phyloP scores from a whole-genome alignment of 139 green algal species.

The Pseudopediastrum boryanum region DNA sequence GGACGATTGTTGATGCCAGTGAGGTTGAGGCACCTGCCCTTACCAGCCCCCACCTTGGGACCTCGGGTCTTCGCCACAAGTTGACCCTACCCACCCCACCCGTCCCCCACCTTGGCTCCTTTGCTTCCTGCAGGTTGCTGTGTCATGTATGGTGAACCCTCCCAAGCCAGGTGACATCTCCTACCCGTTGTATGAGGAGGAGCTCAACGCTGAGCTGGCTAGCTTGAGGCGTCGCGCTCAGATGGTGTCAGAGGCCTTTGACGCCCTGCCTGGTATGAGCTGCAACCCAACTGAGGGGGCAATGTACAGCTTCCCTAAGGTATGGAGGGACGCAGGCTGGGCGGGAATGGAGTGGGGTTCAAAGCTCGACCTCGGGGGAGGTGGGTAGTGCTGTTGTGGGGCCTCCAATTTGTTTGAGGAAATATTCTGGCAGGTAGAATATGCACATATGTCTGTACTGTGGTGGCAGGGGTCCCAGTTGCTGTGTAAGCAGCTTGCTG shows the following conservation, averaged over 20 bases:
- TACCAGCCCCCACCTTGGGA: background rate
- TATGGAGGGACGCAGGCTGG: no score
- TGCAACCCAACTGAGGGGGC: slow-evolving; percentile 70
- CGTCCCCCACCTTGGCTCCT: slow-evolving; percentile 84
- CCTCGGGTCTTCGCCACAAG: no score
- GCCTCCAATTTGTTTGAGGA: no score
- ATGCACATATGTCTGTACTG: no score
- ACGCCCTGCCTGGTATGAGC: slow-evolving; percentile 74
- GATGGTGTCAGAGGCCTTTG: slow-evolving; percentile 83
- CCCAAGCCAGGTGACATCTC: slow-evolving; percentile 73
- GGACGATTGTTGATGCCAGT: no score
- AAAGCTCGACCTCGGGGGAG: no score
- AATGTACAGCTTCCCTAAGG: slow-evolving; percentile 86
- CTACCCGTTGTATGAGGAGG: slow-evolving; percentile 48
- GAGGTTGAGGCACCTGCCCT: background rate
- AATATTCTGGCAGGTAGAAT: no score
- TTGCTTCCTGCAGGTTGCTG: slow-evolving; percentile 74
- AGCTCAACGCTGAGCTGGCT: slow-evolving; percentile 14
- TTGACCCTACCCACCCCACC: background rate
- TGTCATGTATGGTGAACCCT: slow-evolving; percentile 78
- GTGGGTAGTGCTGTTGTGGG: no score
- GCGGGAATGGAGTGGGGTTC: no score
- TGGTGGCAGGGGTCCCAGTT: no score
- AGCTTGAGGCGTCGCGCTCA: slow-evolving; percentile 63
- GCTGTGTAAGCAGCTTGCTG: no score